These are phyloP conservation scores for Akanthomyces lecanii DNA, from an alignment of 2,329 filamentous ascomycete genomes.

Conservation along the genomic window DNA sequence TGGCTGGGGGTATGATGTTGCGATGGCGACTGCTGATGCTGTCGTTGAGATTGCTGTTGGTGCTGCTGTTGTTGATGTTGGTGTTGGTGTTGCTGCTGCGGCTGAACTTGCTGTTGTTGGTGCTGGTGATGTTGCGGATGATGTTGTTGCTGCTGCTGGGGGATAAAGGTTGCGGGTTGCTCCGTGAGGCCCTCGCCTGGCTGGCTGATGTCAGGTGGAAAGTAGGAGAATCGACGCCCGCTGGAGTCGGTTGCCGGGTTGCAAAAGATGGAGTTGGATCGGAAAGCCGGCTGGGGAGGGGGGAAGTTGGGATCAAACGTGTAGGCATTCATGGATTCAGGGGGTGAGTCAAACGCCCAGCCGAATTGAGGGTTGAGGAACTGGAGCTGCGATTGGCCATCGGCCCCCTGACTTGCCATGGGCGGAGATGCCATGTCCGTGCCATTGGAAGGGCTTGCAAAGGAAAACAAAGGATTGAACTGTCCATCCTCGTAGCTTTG, in stretches of 20 bases:
- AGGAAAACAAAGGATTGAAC: constrained; percentile 27
- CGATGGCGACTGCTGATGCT: constrained; percentile 20
- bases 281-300: constrained; percentile 51
- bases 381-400: constrained; percentile 31
- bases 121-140: constrained; percentile 19
- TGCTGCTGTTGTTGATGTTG: constrained; percentile 16
- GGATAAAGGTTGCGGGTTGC: constrained; percentile 10
- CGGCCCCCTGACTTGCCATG: constrained; percentile 20
- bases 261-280: constrained; percentile 63
- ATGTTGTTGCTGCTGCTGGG: constrained; percentile 11
- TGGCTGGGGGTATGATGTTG: constrained; percentile 22
- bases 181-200: constrained; percentile 25
- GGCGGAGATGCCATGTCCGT: constrained; percentile 32
- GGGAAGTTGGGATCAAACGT: constrained; percentile 40
- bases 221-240: constrained; percentile 59
- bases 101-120: constrained; percentile 15
- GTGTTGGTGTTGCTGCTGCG: constrained; percentile 3
- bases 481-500: constrained; percentile 69
- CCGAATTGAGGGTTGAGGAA: constrained; percentile 52
- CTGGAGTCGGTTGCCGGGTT: constrained; percentile 51
- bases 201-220: constrained; percentile 52
- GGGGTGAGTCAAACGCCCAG: constrained; percentile 53
- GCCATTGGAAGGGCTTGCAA: constrained; percentile 32
- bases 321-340: constrained; percentile 49
- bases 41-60: constrained; percentile 20